Evolutionary conservation across 2,329 filamentous ascomycete species (phyloP), one percentile per base, ranked within the genome.

Genomic region (Fusarium sp.): DNA sequence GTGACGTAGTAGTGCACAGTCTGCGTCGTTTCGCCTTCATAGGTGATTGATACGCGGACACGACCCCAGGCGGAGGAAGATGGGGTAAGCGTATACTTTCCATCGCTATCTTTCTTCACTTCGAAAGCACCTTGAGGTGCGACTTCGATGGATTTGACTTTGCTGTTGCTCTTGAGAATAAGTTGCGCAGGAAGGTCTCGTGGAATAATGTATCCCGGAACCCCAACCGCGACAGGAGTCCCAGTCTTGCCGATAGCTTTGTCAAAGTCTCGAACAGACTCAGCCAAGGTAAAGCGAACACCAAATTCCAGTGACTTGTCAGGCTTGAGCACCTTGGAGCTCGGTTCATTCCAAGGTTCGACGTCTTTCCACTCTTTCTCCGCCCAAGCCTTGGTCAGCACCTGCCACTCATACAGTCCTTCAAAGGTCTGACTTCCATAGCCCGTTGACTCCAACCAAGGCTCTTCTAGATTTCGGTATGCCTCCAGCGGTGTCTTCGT

Each of bases 321-420:
- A 0, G 86, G 73, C 18, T 78, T 62, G 6, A 90, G 71, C 0
- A 74, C 79, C 47, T 78, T 78, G 0, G 86, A 86, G 0, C 84
- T 85, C 0, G 87, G 81, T 5, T 76, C 41, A 69, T 90, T 90
- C 88, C 88, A 90, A 0, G 87, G 87, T 4, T 79, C 73, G 1
- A 76, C 78, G 1, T 60, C 72, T 2, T 78, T 80, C 88, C 87
- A 90, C 70, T 90, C 86, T 0, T 83, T 83, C 63, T 88, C 84
- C 0, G 85, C 85, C 77, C 83, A 89, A 0, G 87, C 87, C 58
- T 83, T 81, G 15, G 82, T 84, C 54, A 86, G 80, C 0, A 85
- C 81, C 69, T 88, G 84, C 87, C 87, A 90, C 68, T 88, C 86
- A 62, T 90, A 90, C 65, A 87, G 84, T 1, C 87, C 87, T 70